Conservation (phyloP, 306 rosid species). For the Trichosanthes truncata region DNA sequence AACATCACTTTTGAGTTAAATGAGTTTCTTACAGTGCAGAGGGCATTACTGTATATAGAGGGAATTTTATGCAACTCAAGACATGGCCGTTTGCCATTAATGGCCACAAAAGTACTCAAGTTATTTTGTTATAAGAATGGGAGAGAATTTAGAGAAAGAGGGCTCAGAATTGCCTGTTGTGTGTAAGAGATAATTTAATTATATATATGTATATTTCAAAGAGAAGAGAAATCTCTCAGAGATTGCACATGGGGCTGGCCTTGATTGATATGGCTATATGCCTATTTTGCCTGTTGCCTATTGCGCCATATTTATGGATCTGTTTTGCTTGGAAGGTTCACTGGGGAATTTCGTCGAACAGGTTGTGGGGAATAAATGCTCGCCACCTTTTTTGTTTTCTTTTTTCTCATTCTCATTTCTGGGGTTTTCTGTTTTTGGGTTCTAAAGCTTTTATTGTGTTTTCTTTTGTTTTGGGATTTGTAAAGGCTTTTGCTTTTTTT, state of each 20-base stretch:
- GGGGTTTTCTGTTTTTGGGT: not conserved
- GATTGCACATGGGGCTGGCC: too few relatives aligned
- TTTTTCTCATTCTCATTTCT: not conserved
- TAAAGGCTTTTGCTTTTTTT: not conserved
- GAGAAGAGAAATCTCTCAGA: not conserved
- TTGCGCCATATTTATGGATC: not conserved
- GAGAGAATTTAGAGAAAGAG: not conserved
- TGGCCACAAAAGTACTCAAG: constrained; percentile 1
- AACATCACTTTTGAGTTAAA: constrained; percentile 35
- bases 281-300: too few relatives aligned
- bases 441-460: not conserved
- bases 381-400: not conserved
- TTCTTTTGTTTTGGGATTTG: not conserved
- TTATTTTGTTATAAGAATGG: not conserved
- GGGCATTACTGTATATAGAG: constrained; percentile 20
- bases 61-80: constrained; percentile 26
- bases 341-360: constrained; percentile 12
- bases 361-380: not conserved
- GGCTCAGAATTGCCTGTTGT: not conserved
- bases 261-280: too few relatives aligned
- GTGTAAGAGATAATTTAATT: not conserved
- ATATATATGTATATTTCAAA: not conserved
- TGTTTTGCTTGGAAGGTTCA: constrained; percentile 14
- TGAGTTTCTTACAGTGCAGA: constrained; percentile 14
- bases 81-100: constrained; percentile 11